Base-by-base conservation (phyloP, 768 basidiomycete species). In the Leccinellum rugosiceps region DNA sequence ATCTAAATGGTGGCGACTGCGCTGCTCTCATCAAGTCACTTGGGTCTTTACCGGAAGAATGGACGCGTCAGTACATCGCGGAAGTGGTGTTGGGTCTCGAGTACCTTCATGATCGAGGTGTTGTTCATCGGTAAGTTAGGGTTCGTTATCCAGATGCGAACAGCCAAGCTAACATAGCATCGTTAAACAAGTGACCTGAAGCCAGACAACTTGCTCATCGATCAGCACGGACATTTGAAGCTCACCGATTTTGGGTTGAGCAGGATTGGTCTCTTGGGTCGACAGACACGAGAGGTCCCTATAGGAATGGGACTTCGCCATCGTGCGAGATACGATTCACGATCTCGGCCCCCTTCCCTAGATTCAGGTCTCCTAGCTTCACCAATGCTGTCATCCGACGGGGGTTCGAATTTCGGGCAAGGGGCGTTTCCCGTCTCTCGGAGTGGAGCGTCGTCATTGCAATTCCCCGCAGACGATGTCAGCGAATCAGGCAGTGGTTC, bases 211-310 rank as follows among this genome's bases (percentile, higher is more conserved):
- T 77, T 99, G 41, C 88, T 99, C 38, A 98, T 99, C 65, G 96
- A 99, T 73, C 84, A 92, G 50, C 88, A 94, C 65, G 97, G 97
- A 17, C 97, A 99, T 72, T 79, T 99, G 66, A 98, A 98, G 74
- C 83, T 99, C 34, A 99, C 97, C 25, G 97, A 99, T 74, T 99
- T 99, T 69, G 97, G 97, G 55, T 77, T 99, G 15, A 97, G 94
- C 59, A 83, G 93, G 67, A 98, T 98, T 66, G 97, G 97, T 85
- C 81, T 99, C n/a, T 80, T 99, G 30, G 95, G 96, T 50, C 92
- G 97, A 63, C 97, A 99, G 71, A 95, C 94, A 28, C 84, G 88
- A 44, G 88, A 92, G 68, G 78, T 77, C 49, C 72, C 69, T 6
- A 67, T 67, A 60, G 72, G 68, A 19, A 81, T 81, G 64, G 72